Conservation (phyloP, 164 flowering plant species). For the Chimonanthus praecox region DNA sequence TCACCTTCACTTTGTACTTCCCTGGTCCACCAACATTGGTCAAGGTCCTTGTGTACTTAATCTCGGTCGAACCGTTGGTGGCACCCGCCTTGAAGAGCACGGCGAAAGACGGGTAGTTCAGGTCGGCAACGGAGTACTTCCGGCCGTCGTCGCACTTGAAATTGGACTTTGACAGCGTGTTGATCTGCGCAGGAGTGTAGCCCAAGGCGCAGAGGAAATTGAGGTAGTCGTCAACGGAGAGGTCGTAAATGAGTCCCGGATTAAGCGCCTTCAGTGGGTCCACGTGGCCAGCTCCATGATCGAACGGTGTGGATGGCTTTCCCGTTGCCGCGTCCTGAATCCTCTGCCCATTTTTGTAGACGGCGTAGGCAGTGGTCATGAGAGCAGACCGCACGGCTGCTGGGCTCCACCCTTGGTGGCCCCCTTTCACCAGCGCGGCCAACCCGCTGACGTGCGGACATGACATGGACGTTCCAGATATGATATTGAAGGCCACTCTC, state of each 20-base stretch:
- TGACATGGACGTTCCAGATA: slow-evolving; percentile 92
- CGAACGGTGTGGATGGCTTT: slow-evolving; percentile 64
- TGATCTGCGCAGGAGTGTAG: slow-evolving; percentile 41
- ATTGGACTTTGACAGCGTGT: slow-evolving; percentile 25
- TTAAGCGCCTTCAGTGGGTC: slow-evolving; percentile 65
- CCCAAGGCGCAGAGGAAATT: slow-evolving; percentile 71
- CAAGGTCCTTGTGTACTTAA: slow-evolving; percentile 52
- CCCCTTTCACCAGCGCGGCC: slow-evolving; percentile 64
- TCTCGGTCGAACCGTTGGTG: slow-evolving; percentile 20
- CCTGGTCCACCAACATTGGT: slow-evolving; percentile 70
- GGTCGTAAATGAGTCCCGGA: slow-evolving; percentile 87
- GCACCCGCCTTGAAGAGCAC: slow-evolving; percentile 40
- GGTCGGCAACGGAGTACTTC: slow-evolving; percentile 39
- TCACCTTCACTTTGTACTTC: slow-evolving; percentile 46
- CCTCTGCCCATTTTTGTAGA: slow-evolving; percentile 40
- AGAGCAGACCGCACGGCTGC: slow-evolving; percentile 74
- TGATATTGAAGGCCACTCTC: slow-evolving; percentile 56
- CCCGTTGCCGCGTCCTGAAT: slow-evolving; percentile 55
- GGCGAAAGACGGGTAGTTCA: slow-evolving; percentile 84
- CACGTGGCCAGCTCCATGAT: slow-evolving; percentile 80
- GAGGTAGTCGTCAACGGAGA: slow-evolving; percentile 53
- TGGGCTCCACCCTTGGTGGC: slow-evolving; percentile 83
- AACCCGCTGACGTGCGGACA: slow-evolving; percentile 83
- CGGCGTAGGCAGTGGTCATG: slow-evolving; percentile 75
- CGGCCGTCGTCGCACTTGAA: slow-evolving; percentile 36